These are phyloP conservation scores for Eragrostis curvula DNA, from an alignment of 176 grass and related monocot genomes.

Conservation along the genomic window DNA sequence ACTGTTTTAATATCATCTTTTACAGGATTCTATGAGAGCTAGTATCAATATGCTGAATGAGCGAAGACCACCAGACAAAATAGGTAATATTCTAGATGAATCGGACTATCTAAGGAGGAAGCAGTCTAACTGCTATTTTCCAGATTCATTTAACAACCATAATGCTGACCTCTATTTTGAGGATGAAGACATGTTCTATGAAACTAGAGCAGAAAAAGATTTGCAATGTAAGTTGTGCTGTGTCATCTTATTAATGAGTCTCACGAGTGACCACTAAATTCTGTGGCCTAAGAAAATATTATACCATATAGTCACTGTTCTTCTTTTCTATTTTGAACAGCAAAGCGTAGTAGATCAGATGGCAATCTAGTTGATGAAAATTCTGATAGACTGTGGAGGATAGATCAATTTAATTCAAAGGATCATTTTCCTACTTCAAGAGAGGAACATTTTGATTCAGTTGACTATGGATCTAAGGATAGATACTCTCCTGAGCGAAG, in stretches of 20 bases:
- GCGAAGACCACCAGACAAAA: slow-evolving; percentile 32
- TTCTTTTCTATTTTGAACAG: slow-evolving; percentile 27
- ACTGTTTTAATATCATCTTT: not conserved
- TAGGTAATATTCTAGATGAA: slow-evolving; percentile 37
- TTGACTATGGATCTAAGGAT: slow-evolving; percentile 38
- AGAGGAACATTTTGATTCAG: slow-evolving; percentile 38
- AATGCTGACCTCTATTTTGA: slow-evolving; percentile 40
- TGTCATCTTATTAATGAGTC: slow-evolving; percentile 30
- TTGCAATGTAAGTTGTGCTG: slow-evolving; percentile 55
- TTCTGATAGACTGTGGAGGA: slow-evolving; percentile 49
- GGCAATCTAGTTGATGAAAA: slow-evolving; percentile 32
- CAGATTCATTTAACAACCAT: slow-evolving; percentile 38
- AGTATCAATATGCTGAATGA: slow-evolving; percentile 49
- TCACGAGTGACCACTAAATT: not conserved
- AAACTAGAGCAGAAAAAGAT: slow-evolving; percentile 36
- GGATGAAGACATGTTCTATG: slow-evolving; percentile 49
- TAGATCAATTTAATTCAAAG: slow-evolving; percentile 37
- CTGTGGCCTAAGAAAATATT: slow-evolving; percentile 24
- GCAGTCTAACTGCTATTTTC: slow-evolving; percentile 40
- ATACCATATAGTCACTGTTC: not conserved
- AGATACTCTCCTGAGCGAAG: slow-evolving; percentile 49
- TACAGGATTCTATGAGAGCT: slow-evolving; percentile 56
- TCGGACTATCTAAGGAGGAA: slow-evolving; percentile 31
- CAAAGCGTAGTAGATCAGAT: slow-evolving; percentile 35
- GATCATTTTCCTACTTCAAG: slow-evolving; percentile 41